Evolutionary conservation across 805 yeast species (phyloP).

Genomic region (Yamadazyma sp.): DNA sequence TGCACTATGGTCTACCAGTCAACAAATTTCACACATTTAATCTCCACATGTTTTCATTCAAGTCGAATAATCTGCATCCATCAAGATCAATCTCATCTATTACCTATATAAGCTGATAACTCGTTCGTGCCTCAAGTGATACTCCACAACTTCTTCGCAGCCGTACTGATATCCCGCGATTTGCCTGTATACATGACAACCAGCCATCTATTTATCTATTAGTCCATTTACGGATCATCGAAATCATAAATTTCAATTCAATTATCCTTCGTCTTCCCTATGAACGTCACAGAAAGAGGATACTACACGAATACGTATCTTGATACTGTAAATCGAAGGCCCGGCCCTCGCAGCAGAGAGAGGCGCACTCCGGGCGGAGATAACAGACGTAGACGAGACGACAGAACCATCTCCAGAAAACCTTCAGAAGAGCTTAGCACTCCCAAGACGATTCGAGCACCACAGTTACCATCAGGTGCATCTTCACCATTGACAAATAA

Average conservation of each 20-base stretch:
- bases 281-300: constrained; percentile 45
- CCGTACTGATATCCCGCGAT: background rate
- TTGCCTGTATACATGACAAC: constrained; percentile 6
- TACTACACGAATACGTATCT: constrained; percentile 39
- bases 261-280: constrained; percentile 13
- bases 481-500: constrained; percentile 3
- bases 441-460: background rate
- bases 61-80: too few relatives aligned
- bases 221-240: too few relatives aligned
- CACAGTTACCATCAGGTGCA: background rate
- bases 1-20: too few relatives aligned
- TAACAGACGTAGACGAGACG: constrained; percentile 1
- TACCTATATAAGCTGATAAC: too few relatives aligned
- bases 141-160: constrained; percentile 5
- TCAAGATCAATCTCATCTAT: too few relatives aligned
- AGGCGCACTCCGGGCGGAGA: constrained; percentile 1
- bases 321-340: constrained; percentile 19
- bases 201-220: constrained; percentile 9
- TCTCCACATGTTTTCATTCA: too few relatives aligned
- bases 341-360: constrained; percentile 4
- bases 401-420: too few relatives aligned
- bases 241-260: constrained; percentile 1
- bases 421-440: constrained; percentile 3
- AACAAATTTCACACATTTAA: too few relatives aligned
- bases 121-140: too few relatives aligned